A percentile compares a stretch with the other conserved stretches of the same genome.
phyloP scores from a whole-genome alignment of 1,284 basidiomycete genomes.

The Rhizoctonia solani region DNA sequence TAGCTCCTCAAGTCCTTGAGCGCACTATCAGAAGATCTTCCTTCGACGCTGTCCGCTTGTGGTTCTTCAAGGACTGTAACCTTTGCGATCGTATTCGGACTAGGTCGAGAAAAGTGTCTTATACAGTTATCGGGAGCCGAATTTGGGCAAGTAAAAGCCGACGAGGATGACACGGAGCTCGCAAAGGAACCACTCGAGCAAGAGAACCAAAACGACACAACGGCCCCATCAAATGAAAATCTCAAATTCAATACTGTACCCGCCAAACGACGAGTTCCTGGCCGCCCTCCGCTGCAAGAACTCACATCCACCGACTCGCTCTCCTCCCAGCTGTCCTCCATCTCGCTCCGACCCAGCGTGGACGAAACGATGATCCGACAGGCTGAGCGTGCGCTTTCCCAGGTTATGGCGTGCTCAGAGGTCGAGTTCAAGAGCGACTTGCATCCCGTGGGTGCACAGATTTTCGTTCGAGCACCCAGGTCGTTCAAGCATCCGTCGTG shows the following conservation, averaged over 20 bases:
- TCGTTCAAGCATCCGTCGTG: slow-evolving; percentile 11
- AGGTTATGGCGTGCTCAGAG: slow-evolving; percentile 11
- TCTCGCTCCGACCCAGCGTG: background rate
- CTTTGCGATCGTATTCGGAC: slow-evolving; percentile 9
- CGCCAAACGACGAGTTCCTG: background rate
- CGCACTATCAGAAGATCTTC: slow-evolving; percentile 5
- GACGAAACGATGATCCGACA: slow-evolving; percentile 1
- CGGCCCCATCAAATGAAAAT: background rate
- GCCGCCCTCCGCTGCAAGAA: slow-evolving; percentile 8
- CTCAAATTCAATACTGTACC: background rate
- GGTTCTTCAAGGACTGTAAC: background rate
- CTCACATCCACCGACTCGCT: slow-evolving; percentile 5
- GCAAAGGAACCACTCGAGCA: background rate
- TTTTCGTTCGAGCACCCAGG: slow-evolving; percentile 13
- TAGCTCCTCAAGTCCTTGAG: slow-evolving; percentile 16
- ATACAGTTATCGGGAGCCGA: slow-evolving; percentile 3
- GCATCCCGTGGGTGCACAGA: slow-evolving; percentile 7
- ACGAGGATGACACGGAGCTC: background rate
- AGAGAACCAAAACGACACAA: background rate
- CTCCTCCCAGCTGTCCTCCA: background rate
- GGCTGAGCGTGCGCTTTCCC: slow-evolving; percentile 8
- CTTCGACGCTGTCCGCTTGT: background rate
- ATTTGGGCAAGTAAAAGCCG: background rate
- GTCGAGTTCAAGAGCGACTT: background rate
- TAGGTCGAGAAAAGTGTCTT: slow-evolving; percentile 18